Conservation (phyloP, 176 grass and related monocot genomes). For the Avena insularis region DNA sequence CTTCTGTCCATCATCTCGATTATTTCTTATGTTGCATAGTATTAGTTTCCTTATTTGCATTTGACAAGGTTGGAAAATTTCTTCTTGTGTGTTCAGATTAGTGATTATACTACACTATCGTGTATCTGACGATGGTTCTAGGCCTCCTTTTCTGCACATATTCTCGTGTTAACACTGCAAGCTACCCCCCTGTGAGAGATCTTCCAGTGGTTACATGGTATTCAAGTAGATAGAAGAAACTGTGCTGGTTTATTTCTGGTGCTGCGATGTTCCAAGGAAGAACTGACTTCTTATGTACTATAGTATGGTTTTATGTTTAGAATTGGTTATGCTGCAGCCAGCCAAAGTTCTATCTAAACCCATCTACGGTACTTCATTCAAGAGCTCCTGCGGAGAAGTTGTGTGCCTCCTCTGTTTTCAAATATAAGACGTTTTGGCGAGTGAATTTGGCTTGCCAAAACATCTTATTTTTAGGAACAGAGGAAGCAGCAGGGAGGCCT, state of each 20-base stretch:
- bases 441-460: too few relatives aligned
- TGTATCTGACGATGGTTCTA: background rate
- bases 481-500: background rate
- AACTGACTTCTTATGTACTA: background rate
- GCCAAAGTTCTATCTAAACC: too few relatives aligned
- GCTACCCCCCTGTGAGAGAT: background rate
- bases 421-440: too few relatives aligned
- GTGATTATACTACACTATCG: background rate
- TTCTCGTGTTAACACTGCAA: background rate
- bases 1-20: background rate
- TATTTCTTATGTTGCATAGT: slow-evolving; percentile 14
- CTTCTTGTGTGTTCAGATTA: background rate
- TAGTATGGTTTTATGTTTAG: too few relatives aligned
- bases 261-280: background rate
- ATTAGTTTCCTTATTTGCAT: slow-evolving; percentile 32
- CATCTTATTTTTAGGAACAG: too few relatives aligned
- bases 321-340: background rate
- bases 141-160: slow-evolving; percentile 17
- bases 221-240: background rate
- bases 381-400: background rate
- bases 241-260: slow-evolving; percentile 12
- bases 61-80: slow-evolving; percentile 15
- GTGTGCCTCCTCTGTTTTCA: too few relatives aligned
- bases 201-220: slow-evolving; percentile 14
- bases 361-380: background rate